Evolutionary conservation across 495 filamentous ascomycete species (phyloP).

Genomic region (Ascodesmis nigricans): DNA sequence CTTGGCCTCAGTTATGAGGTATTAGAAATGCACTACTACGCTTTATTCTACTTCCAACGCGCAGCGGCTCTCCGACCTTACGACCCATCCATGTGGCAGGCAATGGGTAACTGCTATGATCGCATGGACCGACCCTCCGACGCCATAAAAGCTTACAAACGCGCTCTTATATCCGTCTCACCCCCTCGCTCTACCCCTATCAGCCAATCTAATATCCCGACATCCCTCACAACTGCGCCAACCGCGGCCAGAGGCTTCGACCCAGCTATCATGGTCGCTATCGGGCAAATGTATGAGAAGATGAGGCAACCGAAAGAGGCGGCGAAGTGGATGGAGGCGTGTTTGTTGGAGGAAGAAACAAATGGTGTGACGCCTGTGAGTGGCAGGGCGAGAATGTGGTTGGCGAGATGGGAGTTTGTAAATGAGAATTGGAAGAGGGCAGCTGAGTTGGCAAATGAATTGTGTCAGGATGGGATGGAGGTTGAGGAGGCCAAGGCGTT

Average conservation of each 20-base stretch:
- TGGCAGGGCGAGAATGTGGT: conserved; percentile 81
- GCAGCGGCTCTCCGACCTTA: conserved; percentile 75
- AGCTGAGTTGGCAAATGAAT: conserved; percentile 62
- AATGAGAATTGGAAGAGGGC: conserved; percentile 50
- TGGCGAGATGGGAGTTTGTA: conserved; percentile 59
- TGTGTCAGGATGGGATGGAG: conserved; percentile 91
- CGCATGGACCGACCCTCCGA: conserved; percentile 64
- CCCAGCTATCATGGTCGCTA: conserved; percentile 72
- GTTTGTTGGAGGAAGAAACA: conserved; percentile 62
- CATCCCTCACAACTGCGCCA: no score
- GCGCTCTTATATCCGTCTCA: conserved; percentile 56
- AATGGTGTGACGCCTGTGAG: conserved; percentile 72
- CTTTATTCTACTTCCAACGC: conserved; percentile 91
- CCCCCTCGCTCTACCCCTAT: neutral
- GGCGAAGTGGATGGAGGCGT: conserved; percentile 82
- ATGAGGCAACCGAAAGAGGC: conserved; percentile 55
- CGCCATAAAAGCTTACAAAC: conserved; percentile 83
- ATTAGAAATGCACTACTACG: conserved; percentile 91
- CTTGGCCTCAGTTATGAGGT: conserved; percentile 94
- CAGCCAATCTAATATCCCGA: neutral
- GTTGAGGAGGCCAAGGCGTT: conserved; percentile 96
- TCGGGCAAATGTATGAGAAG: conserved; percentile 71
- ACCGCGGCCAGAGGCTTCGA: conserved; percentile 40
- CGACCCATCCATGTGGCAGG: conserved; percentile 97
- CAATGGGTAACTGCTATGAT: conserved; percentile 73